Evolutionary conservation across 2,329 filamentous ascomycete genomes (phyloP).

Genomic region (Pseudogymnoascus sp.): DNA sequence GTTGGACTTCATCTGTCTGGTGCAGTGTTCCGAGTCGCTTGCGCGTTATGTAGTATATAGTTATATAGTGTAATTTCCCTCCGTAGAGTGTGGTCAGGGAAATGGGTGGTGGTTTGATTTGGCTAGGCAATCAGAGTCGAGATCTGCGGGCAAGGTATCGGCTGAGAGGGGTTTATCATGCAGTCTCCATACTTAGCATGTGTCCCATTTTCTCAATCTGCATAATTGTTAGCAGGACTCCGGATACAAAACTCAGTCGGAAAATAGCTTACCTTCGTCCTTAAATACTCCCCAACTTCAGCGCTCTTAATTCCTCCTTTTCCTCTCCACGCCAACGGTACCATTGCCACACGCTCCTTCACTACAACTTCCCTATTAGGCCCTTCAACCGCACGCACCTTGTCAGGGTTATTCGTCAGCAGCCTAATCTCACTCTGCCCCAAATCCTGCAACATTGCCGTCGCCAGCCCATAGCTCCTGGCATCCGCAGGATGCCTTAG

Average conservation of each 20-base stretch:
- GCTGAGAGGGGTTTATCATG: neutral
- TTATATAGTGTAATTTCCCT: neutral
- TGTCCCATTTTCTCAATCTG: slow-evolving; percentile 86
- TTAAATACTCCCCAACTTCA: slow-evolving; percentile 89
- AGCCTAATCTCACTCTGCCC: slow-evolving; percentile 71
- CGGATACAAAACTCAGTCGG: neutral
- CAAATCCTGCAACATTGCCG: slow-evolving; percentile 83
- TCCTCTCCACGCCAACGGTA: slow-evolving; percentile 87
- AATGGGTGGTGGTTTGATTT: neutral
- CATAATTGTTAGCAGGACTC: slow-evolving; percentile 4
- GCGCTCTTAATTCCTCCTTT: slow-evolving; percentile 73
- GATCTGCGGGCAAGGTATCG: neutral
- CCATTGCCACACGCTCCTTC: slow-evolving; percentile 86
- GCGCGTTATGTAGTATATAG: slow-evolving; percentile 1
- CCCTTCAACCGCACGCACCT: slow-evolving; percentile 88
- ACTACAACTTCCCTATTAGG: slow-evolving; percentile 82
- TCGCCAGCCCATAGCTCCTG: slow-evolving; percentile 90
- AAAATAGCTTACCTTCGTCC: slow-evolving; percentile 67
- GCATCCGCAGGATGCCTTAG: slow-evolving; percentile 91
- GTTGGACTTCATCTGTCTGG: neutral
- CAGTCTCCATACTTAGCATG: slow-evolving; percentile 42
- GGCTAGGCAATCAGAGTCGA: neutral
- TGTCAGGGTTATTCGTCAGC: slow-evolving; percentile 95
- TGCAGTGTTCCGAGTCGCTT: neutral
- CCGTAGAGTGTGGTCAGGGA: neutral